phyloP scores from a whole-genome alignment of 163 green algal genomes.

The Chlorella variabilis region DNA sequence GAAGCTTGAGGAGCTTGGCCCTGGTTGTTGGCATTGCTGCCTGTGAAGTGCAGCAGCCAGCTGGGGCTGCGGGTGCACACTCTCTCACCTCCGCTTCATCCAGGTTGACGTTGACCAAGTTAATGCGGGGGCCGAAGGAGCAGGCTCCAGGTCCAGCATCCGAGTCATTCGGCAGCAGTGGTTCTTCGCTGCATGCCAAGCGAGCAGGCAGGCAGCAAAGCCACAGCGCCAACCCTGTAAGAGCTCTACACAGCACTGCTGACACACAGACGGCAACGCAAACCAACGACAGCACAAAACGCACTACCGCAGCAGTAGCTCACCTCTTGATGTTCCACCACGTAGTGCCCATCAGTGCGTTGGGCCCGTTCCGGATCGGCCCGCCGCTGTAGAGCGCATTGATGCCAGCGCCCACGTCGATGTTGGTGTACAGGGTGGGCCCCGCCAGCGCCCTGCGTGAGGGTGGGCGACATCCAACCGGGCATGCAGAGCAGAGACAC shows the following conservation, averaged over 20 bases:
- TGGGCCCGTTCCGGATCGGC: neutral
- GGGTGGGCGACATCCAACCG: no score
- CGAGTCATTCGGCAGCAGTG: neutral
- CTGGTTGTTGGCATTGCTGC: no score
- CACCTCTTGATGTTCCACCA: conserved; percentile 13
- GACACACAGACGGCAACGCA: no score
- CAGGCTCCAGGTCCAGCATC: neutral
- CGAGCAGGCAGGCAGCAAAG: no score
- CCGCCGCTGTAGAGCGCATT: neutral
- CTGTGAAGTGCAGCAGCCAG: no score
- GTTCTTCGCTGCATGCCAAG: neutral
- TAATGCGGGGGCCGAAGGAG: neutral
- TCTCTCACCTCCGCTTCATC: neutral
- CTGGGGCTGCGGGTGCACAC: neutral
- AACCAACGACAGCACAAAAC: no score
- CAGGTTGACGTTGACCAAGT: neutral
- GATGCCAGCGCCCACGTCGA: neutral
- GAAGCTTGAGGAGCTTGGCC: no score
- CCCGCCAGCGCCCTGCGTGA: conserved; percentile 17
- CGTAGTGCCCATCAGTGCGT: neutral
- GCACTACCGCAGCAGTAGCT: no score
- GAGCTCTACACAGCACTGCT: no score
- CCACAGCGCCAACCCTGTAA: no score
- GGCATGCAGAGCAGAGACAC: no score
- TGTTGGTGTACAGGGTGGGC: conserved; percentile 23